Percentiles rank a stretch among this genome's conserved stretches.
Evolutionary conservation across 352 stramenopile species (phyloP).

Genomic region (Globisporangium orthogonon): DNA sequence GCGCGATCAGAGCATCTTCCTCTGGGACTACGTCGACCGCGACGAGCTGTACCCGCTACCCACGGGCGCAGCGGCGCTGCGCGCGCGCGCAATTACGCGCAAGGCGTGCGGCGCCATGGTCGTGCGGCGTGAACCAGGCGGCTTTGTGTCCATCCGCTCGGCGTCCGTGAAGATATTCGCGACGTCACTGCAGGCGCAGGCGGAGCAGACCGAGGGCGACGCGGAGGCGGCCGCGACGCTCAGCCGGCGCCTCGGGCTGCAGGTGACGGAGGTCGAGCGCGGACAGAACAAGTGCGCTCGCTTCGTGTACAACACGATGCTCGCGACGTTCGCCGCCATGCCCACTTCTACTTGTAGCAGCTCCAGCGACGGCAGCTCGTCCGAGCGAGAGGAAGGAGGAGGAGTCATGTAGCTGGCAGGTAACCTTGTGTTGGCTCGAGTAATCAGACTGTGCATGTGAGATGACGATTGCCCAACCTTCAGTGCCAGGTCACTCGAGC

Average conservation of each 20-base stretch:
- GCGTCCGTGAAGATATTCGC: constrained; percentile 57
- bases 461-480: too few species aligned
- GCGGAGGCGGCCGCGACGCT: constrained; percentile 28
- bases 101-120: constrained; percentile 47
- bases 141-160: constrained; percentile 50
- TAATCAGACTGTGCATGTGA: too few species aligned
- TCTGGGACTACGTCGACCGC: constrained; percentile 68
- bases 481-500: too few species aligned
- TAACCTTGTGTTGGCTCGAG: too few species aligned
- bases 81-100: constrained; percentile 26
- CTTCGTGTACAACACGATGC: constrained; percentile 47
- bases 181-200: constrained; percentile 18
- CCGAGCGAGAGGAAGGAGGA: too few species aligned
- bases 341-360: background rate
- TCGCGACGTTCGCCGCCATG: constrained; percentile 2
- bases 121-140: constrained; percentile 29
- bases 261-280: constrained; percentile 44
- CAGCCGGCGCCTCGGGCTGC: constrained; percentile 40
- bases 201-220: constrained; percentile 6
- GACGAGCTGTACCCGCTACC: constrained; percentile 40
- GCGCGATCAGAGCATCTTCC: constrained; percentile 29
- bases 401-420: too few species aligned
- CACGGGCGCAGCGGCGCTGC: constrained; percentile 4
- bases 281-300: constrained; percentile 40
- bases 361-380: too few species aligned